Conservation (phyloP, 805 yeast genomes). For the Sungouiozyma ichnusensis region DNA sequence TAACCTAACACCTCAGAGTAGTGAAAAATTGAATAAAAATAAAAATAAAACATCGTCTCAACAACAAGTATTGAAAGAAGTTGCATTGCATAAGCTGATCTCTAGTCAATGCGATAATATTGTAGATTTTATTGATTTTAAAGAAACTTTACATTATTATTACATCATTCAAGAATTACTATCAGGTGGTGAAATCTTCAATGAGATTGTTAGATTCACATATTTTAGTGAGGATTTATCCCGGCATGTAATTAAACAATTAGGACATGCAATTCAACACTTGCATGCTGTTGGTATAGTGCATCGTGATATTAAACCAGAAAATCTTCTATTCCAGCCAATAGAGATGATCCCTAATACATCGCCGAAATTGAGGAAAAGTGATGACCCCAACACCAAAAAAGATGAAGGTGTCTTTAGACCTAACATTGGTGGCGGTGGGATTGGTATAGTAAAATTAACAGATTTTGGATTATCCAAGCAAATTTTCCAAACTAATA, state of each 20-base stretch:
- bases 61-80: constrained; percentile 70
- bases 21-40: constrained; percentile 7
- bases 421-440: constrained; percentile 83
- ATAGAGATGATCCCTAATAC: constrained; percentile 39
- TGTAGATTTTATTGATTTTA: constrained; percentile 53
- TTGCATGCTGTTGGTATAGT: constrained; percentile 70
- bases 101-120: constrained; percentile 43
- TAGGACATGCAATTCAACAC: constrained; percentile 54
- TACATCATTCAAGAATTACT: constrained; percentile 65
- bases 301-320: constrained; percentile 79
- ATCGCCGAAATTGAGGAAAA: constrained; percentile 36
- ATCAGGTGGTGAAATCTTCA: constrained; percentile 69
- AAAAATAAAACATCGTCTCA: constrained; percentile 19
- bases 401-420: constrained; percentile 79
- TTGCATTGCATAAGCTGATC: constrained; percentile 55
- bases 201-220: constrained; percentile 55
- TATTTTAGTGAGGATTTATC: constrained; percentile 56
- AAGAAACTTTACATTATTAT: constrained; percentile 50
- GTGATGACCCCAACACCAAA: constrained; percentile 61
- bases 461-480: constrained; percentile 96
- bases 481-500: constrained; percentile 75
- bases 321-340: constrained; percentile 57
- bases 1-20: constrained; percentile 42
- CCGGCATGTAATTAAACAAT: constrained; percentile 53
- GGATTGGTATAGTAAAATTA: constrained; percentile 77